Evolutionary conservation across 495 filamentous ascomycete genomes (phyloP).

Genomic region (Penicillium salamii): DNA sequence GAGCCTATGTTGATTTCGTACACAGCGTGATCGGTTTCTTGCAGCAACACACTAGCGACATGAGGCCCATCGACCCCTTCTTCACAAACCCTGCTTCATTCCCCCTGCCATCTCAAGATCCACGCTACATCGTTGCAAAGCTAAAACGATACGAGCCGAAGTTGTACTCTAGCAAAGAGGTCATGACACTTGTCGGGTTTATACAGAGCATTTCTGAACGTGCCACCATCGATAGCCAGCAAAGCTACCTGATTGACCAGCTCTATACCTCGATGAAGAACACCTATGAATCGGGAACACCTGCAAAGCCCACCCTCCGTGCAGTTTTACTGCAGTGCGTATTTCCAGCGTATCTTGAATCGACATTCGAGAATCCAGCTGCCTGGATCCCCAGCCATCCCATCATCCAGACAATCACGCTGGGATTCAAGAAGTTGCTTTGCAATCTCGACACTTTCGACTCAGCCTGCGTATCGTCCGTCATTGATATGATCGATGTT

Average conservation of each 20-base stretch:
- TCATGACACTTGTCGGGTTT: slow-evolving; percentile 59
- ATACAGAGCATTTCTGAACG: slow-evolving; percentile 62
- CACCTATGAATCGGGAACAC: slow-evolving; percentile 44
- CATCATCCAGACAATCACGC: slow-evolving; percentile 48
- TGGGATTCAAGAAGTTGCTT: slow-evolving; percentile 45
- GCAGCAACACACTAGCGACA: slow-evolving; percentile 63
- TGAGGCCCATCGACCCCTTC: slow-evolving; percentile 61
- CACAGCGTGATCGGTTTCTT: slow-evolving; percentile 61
- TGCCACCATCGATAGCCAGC: slow-evolving; percentile 60
- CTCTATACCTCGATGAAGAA: slow-evolving; percentile 54
- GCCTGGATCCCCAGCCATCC: slow-evolving; percentile 61
- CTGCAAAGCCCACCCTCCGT: slow-evolving; percentile 49
- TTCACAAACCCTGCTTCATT: slow-evolving; percentile 66
- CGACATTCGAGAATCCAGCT: slow-evolving; percentile 43
- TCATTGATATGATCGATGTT: slow-evolving; percentile 40
- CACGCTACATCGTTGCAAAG: slow-evolving; percentile 65
- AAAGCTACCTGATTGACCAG: slow-evolving; percentile 57
- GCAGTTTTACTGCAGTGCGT: slow-evolving; percentile 55
- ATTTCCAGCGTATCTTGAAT: slow-evolving; percentile 64
- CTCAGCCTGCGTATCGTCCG: slow-evolving; percentile 37
- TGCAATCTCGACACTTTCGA: slow-evolving; percentile 49
- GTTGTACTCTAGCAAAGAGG: slow-evolving; percentile 47
- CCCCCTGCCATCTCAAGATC: slow-evolving; percentile 62
- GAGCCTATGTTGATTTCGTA: slow-evolving; percentile 66
- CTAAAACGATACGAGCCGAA: slow-evolving; percentile 63